These are phyloP conservation scores for Yamagishiella unicocca DNA, from an alignment of 139 green algal genomes.

Conservation along the genomic window DNA sequence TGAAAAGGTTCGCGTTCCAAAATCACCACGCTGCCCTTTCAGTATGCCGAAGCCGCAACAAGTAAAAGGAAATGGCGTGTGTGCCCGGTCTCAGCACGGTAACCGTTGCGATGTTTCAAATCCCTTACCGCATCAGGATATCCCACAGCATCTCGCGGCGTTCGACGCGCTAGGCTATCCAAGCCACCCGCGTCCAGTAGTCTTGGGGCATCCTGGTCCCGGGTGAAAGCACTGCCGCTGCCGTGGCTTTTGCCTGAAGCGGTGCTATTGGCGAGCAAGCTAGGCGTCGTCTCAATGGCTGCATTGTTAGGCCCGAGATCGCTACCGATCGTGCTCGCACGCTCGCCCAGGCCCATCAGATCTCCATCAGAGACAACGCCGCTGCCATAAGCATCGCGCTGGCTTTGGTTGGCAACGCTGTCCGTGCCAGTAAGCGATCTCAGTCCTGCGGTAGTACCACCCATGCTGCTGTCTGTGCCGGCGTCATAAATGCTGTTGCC, in stretches of 20 bases:
- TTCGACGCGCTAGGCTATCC: too few species aligned
- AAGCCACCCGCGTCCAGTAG: too few species aligned
- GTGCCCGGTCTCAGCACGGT: too few species aligned
- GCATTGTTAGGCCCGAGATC: neutral
- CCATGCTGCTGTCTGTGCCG: neutral
- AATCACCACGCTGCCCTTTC: too few species aligned
- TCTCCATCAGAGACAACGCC: neutral
- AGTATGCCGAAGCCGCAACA: too few species aligned
- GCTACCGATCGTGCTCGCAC: neutral
- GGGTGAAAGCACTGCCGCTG: neutral
- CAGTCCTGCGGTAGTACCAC: neutral
- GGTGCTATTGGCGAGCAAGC: neutral
- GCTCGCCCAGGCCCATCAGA: neutral
- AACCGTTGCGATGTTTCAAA: too few species aligned
- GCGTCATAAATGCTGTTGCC: neutral
- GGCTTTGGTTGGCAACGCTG: neutral
- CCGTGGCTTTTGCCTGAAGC: neutral
- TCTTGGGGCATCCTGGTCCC: neutral
- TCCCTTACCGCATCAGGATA: too few species aligned
- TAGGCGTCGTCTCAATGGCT: neutral
- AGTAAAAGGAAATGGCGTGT: too few species aligned
- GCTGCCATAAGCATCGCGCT: neutral
- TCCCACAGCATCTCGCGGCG: too few species aligned
- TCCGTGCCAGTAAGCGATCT: neutral
- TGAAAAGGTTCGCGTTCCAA: too few species aligned